These are phyloP conservation scores for Astrothelium subdiscretum DNA, from an alignment of 495 filamentous ascomycete species.

Conservation along the genomic window DNA sequence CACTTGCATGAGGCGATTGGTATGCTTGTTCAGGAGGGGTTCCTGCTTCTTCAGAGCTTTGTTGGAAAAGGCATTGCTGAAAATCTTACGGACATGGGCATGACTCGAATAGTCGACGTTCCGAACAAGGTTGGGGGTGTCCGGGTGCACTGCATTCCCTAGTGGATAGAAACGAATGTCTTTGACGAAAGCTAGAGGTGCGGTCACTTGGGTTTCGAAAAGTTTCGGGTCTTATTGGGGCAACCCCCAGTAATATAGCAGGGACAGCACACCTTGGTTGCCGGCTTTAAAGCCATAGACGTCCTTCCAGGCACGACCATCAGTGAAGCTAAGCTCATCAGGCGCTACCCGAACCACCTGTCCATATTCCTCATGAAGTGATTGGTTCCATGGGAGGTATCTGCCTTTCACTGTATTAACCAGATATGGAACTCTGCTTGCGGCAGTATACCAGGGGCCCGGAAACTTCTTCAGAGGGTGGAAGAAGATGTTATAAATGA, in stretches of 20 bases:
- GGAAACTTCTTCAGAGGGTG: constrained; percentile 21
- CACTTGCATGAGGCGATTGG: constrained; percentile 5
- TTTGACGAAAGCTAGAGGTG: background rate
- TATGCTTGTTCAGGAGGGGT: constrained; percentile 14
- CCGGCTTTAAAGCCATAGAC: constrained; percentile 16
- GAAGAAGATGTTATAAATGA: constrained; percentile 20
- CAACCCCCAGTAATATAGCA: too few species aligned
- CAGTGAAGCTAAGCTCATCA: constrained; percentile 15
- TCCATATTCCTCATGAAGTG: constrained; percentile 18
- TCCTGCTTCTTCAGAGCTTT: constrained; percentile 20
- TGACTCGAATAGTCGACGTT: constrained; percentile 13
- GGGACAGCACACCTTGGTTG: constrained; percentile 1
- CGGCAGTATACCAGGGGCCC: constrained; percentile 16
- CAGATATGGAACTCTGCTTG: constrained; percentile 5
- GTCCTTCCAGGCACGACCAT: constrained; percentile 16
- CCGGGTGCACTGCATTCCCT: background rate
- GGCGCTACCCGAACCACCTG: constrained; percentile 18
- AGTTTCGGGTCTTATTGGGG: too few species aligned
- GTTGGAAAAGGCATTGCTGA: constrained; percentile 18
- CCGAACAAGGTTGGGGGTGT: background rate
- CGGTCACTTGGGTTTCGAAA: background rate
- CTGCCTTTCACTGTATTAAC: background rate
- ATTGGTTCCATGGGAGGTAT: background rate
- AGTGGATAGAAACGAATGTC: background rate
- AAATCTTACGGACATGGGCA: constrained; percentile 13